phyloP scores from a whole-genome alignment of 169 alveolate species.

The Plasmodium cynomolgi region DNA sequence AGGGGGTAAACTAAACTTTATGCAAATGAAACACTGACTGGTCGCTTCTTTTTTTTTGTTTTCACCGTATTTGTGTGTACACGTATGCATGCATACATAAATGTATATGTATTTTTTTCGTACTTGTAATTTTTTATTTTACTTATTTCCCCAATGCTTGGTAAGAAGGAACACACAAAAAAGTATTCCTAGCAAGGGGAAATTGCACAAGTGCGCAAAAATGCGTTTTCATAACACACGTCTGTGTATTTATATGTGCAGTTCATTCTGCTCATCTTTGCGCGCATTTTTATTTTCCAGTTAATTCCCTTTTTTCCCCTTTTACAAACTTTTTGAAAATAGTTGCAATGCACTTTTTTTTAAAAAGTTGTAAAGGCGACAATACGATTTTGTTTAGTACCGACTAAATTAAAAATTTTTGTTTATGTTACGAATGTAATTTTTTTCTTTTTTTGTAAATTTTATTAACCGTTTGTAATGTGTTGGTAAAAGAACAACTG shows the following conservation, averaged over 20 bases:
- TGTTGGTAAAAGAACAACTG: background rate
- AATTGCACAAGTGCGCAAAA: background rate
- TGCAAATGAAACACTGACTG: background rate
- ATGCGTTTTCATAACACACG: background rate
- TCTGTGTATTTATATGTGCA: background rate
- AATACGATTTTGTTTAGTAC: background rate
- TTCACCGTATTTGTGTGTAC: conserved; percentile 8
- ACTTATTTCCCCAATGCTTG: background rate
- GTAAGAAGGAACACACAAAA: background rate
- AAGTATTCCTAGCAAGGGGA: background rate
- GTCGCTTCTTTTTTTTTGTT: background rate
- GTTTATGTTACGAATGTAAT: background rate
- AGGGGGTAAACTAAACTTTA: background rate
- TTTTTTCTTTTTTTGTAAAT: conserved; percentile 1
- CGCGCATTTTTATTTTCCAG: conserved; percentile 14
- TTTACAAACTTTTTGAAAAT: conserved; percentile 9
- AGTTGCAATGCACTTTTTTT: background rate
- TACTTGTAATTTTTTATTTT: conserved; percentile 8
- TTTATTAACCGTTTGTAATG: background rate
- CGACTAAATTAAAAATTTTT: background rate
- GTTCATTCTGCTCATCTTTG: background rate
- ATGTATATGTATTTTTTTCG: background rate
- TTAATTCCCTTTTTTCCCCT: background rate
- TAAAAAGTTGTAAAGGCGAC: conserved; percentile 16
- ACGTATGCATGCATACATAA: background rate